Base-by-base conservation (phyloP, 1,284 basidiomycete species). In the Blastosporella zonata region DNA sequence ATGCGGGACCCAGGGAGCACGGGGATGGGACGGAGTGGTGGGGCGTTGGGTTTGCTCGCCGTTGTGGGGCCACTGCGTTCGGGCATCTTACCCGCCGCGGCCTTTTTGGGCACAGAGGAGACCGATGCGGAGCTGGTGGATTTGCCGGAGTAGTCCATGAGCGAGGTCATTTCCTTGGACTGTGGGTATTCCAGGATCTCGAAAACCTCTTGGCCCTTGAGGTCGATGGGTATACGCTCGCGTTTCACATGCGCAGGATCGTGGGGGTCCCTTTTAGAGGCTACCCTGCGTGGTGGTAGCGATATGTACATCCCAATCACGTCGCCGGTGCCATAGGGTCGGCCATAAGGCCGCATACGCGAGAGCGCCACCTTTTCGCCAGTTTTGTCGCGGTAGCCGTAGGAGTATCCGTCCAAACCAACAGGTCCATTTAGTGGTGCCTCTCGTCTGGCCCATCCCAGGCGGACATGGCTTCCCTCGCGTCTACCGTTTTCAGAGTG, bases 141-240 rank as follows among this genome's bases (percentile, higher is more conserved):
- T 63, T 85, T 87, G 9, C 70, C 76, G 38, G 77, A 75, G 56
- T 77, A 79, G 54, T 92, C 90, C 74, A 93, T 83, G 53, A 95
- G 79, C 23, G 82, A 75, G 21, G 82, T 78, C 97, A 99, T 99
- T 71, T 99, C 97, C 65, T 95, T 96, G n/a, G 80, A 83, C 49
- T 85, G 82, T 1, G 85, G 71, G 65, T 97, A 98, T 67, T 99
- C 96, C 56, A 93, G 77, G 55, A 85, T 87, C 68, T 99, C 97
- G 65, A 97, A 98, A 65, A 97, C 96, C 54, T 93, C 85, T 67
- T 96, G 93, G n/a, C 90, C 91, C 67, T 95, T 95, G 72, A 93
- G 93, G 49, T 92, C 87, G 62, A 99, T 96, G 1, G 95, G 83
- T 47, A 95, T 88, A 43, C 94, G 87, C 65, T 92, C 89, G 45